phyloP scores from a whole-genome alignment of 352 stramenopile genomes.

The Phytopythium cucurbitacearum region DNA sequence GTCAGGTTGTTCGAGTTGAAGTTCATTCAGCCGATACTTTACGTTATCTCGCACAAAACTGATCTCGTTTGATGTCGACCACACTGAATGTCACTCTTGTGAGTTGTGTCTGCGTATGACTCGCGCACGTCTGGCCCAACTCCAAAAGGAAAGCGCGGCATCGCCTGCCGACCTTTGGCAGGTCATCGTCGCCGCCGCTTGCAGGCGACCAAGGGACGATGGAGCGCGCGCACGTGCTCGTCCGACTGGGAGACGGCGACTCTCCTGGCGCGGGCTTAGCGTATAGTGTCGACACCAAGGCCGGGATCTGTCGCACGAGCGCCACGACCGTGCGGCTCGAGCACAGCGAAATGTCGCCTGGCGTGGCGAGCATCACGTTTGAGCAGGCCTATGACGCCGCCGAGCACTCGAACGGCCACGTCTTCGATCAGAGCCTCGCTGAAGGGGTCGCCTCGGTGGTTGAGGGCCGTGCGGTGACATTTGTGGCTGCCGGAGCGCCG shows the following conservation, averaged over 20 bases:
- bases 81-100: conserved; percentile 3
- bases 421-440: conserved; percentile 47
- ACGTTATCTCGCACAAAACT: not conserved
- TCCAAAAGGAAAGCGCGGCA: too few species aligned
- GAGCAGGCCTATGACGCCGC: conserved; percentile 58
- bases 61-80: not conserved
- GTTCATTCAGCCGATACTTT: too few species aligned
- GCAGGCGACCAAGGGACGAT: conserved; percentile 10
- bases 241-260: conserved; percentile 27
- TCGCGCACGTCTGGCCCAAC: not conserved
- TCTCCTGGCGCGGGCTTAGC: not conserved
- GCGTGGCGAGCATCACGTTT: conserved; percentile 74
- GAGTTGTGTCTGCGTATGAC: not conserved
- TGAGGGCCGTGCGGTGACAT: conserved; percentile 26
- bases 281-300: not conserved
- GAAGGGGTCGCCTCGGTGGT: conserved; percentile 17
- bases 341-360: conserved; percentile 71
- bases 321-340: conserved; percentile 60
- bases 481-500: conserved; percentile 43
- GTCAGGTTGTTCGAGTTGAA: not conserved
- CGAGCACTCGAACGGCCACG: conserved; percentile 20
- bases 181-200: too few species aligned
- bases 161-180: conserved; percentile 1
- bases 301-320: conserved; percentile 53
- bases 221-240: conserved; percentile 55